Evolutionary conservation across 495 filamentous ascomycete species (phyloP).

Genomic region (Aspergillus campestris): DNA sequence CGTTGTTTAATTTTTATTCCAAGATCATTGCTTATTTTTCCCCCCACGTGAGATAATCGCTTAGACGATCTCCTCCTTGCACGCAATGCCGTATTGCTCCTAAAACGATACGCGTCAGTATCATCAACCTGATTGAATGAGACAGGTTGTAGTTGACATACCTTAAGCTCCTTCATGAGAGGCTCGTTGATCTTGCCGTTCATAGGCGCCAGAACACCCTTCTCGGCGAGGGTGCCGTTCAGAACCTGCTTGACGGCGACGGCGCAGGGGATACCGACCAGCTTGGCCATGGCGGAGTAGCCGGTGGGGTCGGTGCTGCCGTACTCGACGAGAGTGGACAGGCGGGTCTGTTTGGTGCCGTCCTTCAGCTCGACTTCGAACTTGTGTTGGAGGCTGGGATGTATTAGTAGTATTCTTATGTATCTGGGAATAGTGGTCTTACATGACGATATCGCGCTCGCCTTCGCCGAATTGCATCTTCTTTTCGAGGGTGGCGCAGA

Average conservation of each 20-base stretch:
- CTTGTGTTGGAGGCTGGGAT: slow-evolving; percentile 64
- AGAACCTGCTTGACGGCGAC: slow-evolving; percentile 74
- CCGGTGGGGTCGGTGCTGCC: slow-evolving; percentile 57
- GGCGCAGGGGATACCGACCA: slow-evolving; percentile 58
- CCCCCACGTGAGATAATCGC: no score
- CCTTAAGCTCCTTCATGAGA: no score
- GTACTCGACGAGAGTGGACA: slow-evolving; percentile 78
- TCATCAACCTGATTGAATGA: no score
- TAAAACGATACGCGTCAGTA: no score
- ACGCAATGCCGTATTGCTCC: no score
- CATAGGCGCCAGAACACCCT: slow-evolving; percentile 14
- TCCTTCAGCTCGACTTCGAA: slow-evolving; percentile 84
- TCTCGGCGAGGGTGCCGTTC: slow-evolving; percentile 67
- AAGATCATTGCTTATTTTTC: no score
- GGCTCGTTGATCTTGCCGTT: no score
- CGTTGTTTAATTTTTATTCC: no score
- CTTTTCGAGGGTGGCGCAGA: slow-evolving; percentile 82
- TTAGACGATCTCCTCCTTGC: no score
- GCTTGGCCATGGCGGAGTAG: slow-evolving; percentile 85
- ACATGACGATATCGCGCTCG: slow-evolving; percentile 78
- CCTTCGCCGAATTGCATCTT: slow-evolving; percentile 83
- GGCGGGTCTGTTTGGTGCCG: slow-evolving; percentile 62
- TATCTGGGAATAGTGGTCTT: no score
- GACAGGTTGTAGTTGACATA: no score
- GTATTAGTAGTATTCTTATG: no score